phyloP scores from a whole-genome alignment of 495 filamentous ascomycete genomes.

The Aspergillus sparsus region DNA sequence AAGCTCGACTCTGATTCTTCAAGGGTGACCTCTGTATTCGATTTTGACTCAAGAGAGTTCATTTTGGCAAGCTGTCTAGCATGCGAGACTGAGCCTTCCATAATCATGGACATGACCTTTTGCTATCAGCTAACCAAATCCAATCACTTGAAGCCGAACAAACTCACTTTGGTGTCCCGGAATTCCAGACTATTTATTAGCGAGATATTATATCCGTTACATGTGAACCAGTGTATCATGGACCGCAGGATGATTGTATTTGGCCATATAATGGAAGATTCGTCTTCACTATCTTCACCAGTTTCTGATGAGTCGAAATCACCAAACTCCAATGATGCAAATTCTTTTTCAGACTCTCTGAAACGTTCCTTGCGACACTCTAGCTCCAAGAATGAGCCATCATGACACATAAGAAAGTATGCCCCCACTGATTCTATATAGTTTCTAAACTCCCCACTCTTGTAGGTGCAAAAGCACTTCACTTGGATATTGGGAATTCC shows the following conservation, averaged over 20 bases:
- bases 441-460: conserved; percentile 47
- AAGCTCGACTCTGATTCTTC: background rate
- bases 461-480: conserved; percentile 46
- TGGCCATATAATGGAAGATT: no score
- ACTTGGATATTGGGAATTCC: conserved; percentile 39
- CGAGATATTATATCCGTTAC: conserved; percentile 55
- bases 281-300: background rate
- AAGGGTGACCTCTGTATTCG: background rate
- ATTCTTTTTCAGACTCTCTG: background rate
- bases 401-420: conserved; percentile 72
- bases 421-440: conserved; percentile 54
- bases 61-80: conserved; percentile 5
- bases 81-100: conserved; percentile 35
- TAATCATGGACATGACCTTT: conserved; percentile 47
- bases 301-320: background rate
- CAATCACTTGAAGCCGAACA: background rate
- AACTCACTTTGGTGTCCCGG: conserved; percentile 57
- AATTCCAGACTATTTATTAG: conserved; percentile 61
- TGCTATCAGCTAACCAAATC: background rate
- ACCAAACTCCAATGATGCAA: background rate
- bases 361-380: background rate
- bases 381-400: conserved; percentile 43
- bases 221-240: conserved; percentile 52
- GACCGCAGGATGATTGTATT: conserved; percentile 19
- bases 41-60: background rate